phyloP scores from a whole-genome alignment of 306 rosid species.

The Trifolium dubium region DNA sequence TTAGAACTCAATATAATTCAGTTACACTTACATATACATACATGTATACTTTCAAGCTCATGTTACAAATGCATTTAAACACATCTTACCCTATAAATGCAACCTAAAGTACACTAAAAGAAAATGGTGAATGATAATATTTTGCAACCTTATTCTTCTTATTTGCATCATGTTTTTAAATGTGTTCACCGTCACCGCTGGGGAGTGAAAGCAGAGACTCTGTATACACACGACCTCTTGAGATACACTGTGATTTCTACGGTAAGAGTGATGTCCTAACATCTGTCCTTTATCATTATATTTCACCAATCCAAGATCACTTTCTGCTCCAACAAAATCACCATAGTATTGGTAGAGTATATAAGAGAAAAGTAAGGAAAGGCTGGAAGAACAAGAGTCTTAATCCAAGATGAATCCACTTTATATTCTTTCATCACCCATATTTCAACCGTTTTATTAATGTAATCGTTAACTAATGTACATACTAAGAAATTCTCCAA shows the following conservation, averaged over 20 bases:
- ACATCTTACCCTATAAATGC: no score
- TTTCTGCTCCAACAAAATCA: neutral
- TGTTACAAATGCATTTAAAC: no score
- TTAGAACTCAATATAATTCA: no score
- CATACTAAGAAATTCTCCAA: slow-evolving; percentile 27
- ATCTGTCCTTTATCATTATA: slow-evolving; percentile 8
- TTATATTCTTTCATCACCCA: slow-evolving; percentile 40
- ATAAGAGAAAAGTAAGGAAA: neutral
- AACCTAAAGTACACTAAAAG: no score
- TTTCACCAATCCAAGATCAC: neutral
- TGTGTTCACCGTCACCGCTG: neutral
- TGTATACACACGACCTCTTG: neutral
- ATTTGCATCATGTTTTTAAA: no score
- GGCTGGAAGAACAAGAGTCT: neutral
- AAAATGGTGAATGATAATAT: no score
- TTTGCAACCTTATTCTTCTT: no score
- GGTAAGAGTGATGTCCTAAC: neutral
- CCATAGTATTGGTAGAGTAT: slow-evolving; percentile 20
- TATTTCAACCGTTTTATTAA: neutral
- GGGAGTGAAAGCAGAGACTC: slow-evolving; percentile 31
- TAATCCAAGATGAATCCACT: neutral
- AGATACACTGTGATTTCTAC: fast-evolving
- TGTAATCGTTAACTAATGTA: fast-evolving
- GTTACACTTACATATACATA: no score
- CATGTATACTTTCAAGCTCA: no score